phyloP scores from a whole-genome alignment of 2,329 filamentous ascomycete genomes.

The Monosporascus ibericus region DNA sequence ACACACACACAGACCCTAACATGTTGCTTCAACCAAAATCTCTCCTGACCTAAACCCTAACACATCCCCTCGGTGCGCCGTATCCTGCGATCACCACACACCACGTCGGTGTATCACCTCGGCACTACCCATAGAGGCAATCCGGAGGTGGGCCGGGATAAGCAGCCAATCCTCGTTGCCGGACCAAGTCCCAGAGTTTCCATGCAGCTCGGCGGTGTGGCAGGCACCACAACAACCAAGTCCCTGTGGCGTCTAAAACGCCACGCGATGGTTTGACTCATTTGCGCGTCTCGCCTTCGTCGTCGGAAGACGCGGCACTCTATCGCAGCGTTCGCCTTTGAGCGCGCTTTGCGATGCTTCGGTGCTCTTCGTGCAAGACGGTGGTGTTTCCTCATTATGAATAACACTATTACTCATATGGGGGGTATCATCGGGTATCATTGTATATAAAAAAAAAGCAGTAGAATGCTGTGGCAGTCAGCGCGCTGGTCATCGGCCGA shows the following conservation, averaged over 20 bases:
- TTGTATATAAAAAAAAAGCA: not conserved
- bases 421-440: slow-evolving; percentile 3
- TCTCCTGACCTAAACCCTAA: not conserved
- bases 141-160: too few species aligned
- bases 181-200: too few species aligned
- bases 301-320: too few species aligned
- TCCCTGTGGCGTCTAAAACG: too few species aligned
- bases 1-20: slow-evolving; percentile 5
- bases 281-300: not conserved
- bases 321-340: too few species aligned
- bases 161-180: too few species aligned
- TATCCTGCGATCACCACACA: too few species aligned
- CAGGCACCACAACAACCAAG: too few species aligned
- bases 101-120: too few species aligned
- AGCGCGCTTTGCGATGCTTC: not conserved
- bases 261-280: not conserved
- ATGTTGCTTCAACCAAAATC: not conserved
- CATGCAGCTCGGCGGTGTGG: too few species aligned
- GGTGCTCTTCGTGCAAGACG: not conserved
- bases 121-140: too few species aligned
- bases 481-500: not conserved
- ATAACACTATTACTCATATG: not conserved
- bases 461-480: not conserved
- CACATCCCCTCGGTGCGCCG: not conserved
- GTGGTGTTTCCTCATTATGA: not conserved